These are phyloP conservation scores for Vaucheria bursata DNA, from an alignment of 352 stramenopile genomes.

Conservation along the genomic window DNA sequence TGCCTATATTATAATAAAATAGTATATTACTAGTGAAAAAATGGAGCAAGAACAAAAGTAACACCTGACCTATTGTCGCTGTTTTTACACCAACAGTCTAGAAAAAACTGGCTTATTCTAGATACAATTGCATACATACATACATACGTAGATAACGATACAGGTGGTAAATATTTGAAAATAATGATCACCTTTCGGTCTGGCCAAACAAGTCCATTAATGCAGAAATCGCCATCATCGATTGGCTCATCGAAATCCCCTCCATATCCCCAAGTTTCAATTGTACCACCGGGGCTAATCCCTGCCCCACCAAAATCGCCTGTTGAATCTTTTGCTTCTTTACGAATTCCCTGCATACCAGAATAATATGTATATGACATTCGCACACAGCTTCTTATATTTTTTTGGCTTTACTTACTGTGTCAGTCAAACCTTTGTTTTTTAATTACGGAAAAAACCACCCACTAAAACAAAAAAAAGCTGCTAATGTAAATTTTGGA, in stretches of 20 bases:
- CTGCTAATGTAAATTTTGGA: too few species aligned
- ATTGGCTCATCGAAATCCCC: conserved; percentile 44
- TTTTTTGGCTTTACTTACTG: too few species aligned
- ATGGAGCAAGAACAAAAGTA: not conserved
- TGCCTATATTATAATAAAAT: not conserved
- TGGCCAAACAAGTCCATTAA: conserved; percentile 45
- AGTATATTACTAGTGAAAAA: not conserved
- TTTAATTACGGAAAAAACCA: too few species aligned
- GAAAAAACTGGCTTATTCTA: not conserved
- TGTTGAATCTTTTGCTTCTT: too few species aligned
- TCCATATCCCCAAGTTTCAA: conserved; percentile 41
- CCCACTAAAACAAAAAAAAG: too few species aligned
- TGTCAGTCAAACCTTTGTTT: too few species aligned
- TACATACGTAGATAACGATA: not conserved
- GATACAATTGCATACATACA: not conserved
- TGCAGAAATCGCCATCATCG: conserved; percentile 42
- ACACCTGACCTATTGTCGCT: not conserved
- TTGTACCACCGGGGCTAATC: not conserved
- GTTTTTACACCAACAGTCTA: not conserved
- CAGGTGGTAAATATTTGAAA: not conserved
- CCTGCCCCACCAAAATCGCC: not conserved
- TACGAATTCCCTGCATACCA: too few species aligned
- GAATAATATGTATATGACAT: too few species aligned
- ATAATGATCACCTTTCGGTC: conserved; percentile 16
- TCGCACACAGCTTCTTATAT: too few species aligned